These are phyloP conservation scores for Saccharomycopsis sp. DNA, from an alignment of 805 yeast species.

Conservation along the genomic window DNA sequence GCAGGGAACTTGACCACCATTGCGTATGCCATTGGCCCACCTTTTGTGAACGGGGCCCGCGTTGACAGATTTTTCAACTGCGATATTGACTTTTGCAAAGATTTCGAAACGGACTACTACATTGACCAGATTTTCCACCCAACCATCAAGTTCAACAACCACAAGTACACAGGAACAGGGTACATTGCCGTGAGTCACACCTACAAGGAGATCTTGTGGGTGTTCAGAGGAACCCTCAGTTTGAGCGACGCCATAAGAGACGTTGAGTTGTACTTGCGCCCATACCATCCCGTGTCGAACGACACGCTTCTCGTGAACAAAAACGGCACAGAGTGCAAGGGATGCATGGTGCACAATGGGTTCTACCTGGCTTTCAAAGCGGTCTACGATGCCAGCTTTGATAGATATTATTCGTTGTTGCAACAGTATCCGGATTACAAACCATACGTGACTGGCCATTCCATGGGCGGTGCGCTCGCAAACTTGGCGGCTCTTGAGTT, in stretches of 20 bases:
- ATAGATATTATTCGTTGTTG: slow-evolving; percentile 28
- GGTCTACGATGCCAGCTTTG: slow-evolving; percentile 26
- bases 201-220: slow-evolving; percentile 36
- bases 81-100: slow-evolving; percentile 12
- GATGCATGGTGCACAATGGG: slow-evolving; percentile 58
- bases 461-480: slow-evolving; percentile 69
- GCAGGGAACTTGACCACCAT: slow-evolving; percentile 17
- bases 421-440: slow-evolving; percentile 38
- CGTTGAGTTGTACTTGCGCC: slow-evolving; percentile 32
- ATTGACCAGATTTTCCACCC: slow-evolving; percentile 11
- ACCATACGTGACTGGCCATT: slow-evolving; percentile 59
- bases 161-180: slow-evolving; percentile 37
- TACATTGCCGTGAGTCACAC: slow-evolving; percentile 41
- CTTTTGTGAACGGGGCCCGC: not conserved
- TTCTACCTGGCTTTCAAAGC: slow-evolving; percentile 38
- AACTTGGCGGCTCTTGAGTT: slow-evolving; percentile 55
- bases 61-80: slow-evolving; percentile 10
- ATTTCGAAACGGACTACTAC: slow-evolving; percentile 7
- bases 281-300: slow-evolving; percentile 22
- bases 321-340: slow-evolving; percentile 33
- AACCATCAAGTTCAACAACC: not conserved
- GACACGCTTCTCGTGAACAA: slow-evolving; percentile 22
- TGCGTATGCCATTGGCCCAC: slow-evolving; percentile 12
- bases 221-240: slow-evolving; percentile 57
- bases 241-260: slow-evolving; percentile 56